Percentiles rank a stretch among this genome's conserved stretches.
phyloP scores from a whole-genome alignment of 192 early-diverging fungal genomes.

The Pilobolus umbonatus region DNA sequence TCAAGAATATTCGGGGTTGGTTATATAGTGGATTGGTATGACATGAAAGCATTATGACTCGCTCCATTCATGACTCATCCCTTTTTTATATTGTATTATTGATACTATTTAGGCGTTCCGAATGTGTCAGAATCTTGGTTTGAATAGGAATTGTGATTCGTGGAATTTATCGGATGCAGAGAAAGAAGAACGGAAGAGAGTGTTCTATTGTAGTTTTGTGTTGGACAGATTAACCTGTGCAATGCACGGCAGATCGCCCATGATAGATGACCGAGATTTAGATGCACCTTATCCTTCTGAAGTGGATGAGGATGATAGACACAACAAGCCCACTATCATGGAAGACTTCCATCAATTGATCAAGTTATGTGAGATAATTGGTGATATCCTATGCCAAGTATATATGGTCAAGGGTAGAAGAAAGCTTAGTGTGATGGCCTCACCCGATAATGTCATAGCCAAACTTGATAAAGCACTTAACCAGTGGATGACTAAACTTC shows the following conservation, averaged over 20 bases:
- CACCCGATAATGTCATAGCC: conserved; percentile 22
- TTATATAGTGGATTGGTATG: conserved; percentile 33
- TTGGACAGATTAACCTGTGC: conserved; percentile 64
- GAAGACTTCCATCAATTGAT: conserved; percentile 27
- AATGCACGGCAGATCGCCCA: conserved; percentile 55
- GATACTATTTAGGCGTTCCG: conserved; percentile 47
- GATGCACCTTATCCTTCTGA: conserved; percentile 32
- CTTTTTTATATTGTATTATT: background rate
- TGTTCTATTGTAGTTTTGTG: conserved; percentile 72
- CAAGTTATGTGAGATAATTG: conserved; percentile 39
- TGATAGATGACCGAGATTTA: conserved; percentile 44
- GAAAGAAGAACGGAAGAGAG: conserved; percentile 58
- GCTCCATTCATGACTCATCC: background rate
- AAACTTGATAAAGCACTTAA: conserved; percentile 21
- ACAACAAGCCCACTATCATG: conserved; percentile 23
- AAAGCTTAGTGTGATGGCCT: conserved; percentile 16
- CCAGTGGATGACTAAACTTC: conserved; percentile 42
- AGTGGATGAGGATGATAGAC: conserved; percentile 5
- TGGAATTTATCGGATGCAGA: conserved; percentile 53
- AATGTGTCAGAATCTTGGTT: conserved; percentile 73
- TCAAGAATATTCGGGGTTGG: conserved; percentile 27
- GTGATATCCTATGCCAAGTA: conserved; percentile 43
- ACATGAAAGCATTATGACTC: background rate
- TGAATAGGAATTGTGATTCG: conserved; percentile 60
- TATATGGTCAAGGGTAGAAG: conserved; percentile 39